Evolutionary conservation across 2,329 filamentous ascomycete species (phyloP), one percentile per base, ranked within the genome.

Genomic region (Aureobasidium sp.): DNA sequence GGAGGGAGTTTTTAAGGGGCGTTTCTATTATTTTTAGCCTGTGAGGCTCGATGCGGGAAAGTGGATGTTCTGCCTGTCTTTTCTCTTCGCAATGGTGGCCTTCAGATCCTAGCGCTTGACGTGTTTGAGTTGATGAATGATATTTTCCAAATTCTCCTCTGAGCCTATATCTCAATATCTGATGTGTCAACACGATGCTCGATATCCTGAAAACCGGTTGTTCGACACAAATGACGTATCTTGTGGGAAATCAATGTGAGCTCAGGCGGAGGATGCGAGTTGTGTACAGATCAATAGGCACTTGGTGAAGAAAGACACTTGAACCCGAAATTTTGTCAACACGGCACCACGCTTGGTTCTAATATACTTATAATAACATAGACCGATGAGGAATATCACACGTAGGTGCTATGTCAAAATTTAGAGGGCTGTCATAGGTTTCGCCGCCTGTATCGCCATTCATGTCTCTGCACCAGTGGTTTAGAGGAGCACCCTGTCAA

Each of bases 21-120:
- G 40, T 45, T 46, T 5, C 10, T 57, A 35, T 46, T 37, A 11
- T 57, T 57, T 57, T 19, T 45, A 13, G 19, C 29, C 40, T 27
- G n/a, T 15, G 13, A 21, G 38, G 51, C 37, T 55, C 51, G 11
- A 31, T 1, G 33, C 11, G 25, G 35, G 37, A 55, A 43, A 55
- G 51, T 37, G 51, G 33, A 33, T 55, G 51, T 55, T 43, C 43
- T 57, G 17, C 25, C 19, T 57, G 53, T 25, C 42, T 57, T 46
- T 57, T 31, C 27, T 37, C 27, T 38, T 43, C n/a, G 31, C 31
- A 17, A 38, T 7, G 37, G 51, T 17, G 35, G 23, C 29, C n/a
- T 19, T 23, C 35, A 27, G 7, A 53, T 40, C 35, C 35, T 53
- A 51, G 49, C 49, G 49, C 27, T 38, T 51, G 25, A 37, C 10